Percentiles rank a stretch among this genome's conserved stretches.
Evolutionary conservation across 2,329 filamentous ascomycete genomes (phyloP).

Genomic region (Colletotrichum shisoi): DNA sequence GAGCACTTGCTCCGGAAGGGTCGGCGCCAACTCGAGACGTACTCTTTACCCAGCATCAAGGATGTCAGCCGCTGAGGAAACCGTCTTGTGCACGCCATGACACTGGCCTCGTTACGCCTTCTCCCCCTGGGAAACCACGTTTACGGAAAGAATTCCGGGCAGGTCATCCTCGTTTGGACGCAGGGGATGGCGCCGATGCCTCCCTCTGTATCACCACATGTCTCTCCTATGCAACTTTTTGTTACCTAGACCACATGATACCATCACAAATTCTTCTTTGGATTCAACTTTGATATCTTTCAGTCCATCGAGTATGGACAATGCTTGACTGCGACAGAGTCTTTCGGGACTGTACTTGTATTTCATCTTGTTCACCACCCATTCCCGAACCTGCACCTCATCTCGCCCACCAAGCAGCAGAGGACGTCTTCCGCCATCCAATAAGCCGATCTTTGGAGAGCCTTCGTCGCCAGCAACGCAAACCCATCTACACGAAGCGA

Average conservation of each 20-base stretch:
- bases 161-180: background rate
- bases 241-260: constrained; percentile 39
- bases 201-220: constrained; percentile 26
- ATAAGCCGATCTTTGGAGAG: constrained; percentile 46
- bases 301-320: constrained; percentile 49
- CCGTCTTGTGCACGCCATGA: background rate
- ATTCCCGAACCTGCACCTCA: constrained; percentile 32
- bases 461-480: constrained; percentile 49
- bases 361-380: constrained; percentile 30
- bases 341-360: constrained; percentile 42
- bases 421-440: constrained; percentile 47
- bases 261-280: constrained; percentile 43
- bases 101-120: background rate
- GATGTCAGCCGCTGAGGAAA: constrained; percentile 65
- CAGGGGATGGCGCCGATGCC: background rate
- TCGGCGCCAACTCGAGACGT: constrained; percentile 79
- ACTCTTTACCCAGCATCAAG: constrained; percentile 80
- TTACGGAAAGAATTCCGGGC: background rate
- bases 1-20: constrained; percentile 87
- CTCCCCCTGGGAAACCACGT: background rate
- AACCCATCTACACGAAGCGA: constrained; percentile 48
- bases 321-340: constrained; percentile 56
- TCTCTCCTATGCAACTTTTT: constrained; percentile 30
- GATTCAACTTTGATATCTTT: constrained; percentile 40
- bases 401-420: constrained; percentile 45